Base-by-base conservation (phyloP, 1,139 yeast species). In the Protomyces pachydermus region DNA sequence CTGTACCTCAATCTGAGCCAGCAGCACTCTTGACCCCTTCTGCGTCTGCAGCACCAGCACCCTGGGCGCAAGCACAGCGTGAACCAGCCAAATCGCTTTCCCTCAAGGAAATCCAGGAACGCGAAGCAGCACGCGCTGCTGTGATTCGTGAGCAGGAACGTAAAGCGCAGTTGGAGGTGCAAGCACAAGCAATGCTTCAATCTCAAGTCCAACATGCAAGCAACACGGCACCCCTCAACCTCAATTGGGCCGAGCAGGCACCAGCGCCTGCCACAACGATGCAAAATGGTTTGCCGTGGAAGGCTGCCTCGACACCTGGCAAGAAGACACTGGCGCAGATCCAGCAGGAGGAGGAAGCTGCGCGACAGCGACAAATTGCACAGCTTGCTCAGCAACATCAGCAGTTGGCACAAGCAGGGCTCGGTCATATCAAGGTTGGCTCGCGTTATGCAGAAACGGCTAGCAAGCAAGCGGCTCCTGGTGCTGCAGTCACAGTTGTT, bases 61-160 rank as follows among this genome's bases (percentile, higher is more conserved):
- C 83, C 16, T 78, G 82, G 82, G 81, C 81, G 4, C 73, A 74
- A 12, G 76, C 58, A 39, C 65, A 73, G 14, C 68, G 73, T 5
- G 68, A 73, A 14, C 70, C 75, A 20, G 75, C 79, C 62, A 68
- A 56, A 32, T 54, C 57, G n/a, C 75, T 85, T 66, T 80, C 89
- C 0, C 77, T 88, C 69, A 82, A 84, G 66, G 89, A 88, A 72
- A 86, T 88, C 68, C 93, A 87, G 73, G 82, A 79, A 67, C 74
- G 85, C 66, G 95, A 87, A 72, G 86, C 67, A 16, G 65, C 54
- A 25, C 54, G 65, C 51, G 65, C 85, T 54, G 83, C 81, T 39
- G 68, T 65, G 48, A 79, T 73, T 71, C 65, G 72, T 69, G 69
- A 57, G 56, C 71, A 57, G 67, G 77, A 68, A 42, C 42, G 62